Evolutionary conservation across 331 rosid species (phyloP), one percentile per base, ranked within the genome.

Genomic region (Quercus tomentella): DNA sequence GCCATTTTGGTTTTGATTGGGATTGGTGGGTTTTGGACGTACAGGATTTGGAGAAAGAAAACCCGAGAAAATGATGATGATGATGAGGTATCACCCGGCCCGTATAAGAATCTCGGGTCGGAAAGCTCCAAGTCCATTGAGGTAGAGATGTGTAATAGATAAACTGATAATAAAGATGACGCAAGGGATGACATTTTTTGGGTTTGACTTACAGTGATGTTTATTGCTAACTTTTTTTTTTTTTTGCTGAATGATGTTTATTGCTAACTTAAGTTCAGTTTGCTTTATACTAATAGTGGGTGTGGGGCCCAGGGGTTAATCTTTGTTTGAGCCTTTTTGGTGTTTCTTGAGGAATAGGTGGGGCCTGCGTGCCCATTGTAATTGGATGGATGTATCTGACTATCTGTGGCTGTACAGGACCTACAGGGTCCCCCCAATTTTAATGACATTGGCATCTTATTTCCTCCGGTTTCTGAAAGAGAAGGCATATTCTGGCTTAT

Each of bases 91-190:
- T 87, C 86, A 22, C 90, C 99, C 78, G 97, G 97, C 83, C 90
- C 94, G 83, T 95, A 95, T 81, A 90, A 86, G 86, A 89, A 90
- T 89, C 93, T 93, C 14, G 91, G 85, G 4, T 85, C 96, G 1
- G 94, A 89, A 0, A 90, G 99, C 73, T 95, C 91, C 82, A 88
- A 87, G 76, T 83, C 89, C 9, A 83, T 93, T 49, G 55, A 49
- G 55, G 2, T 49, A 0, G 98, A 95, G 67, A 90, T 93, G 93
- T 49, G 76, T 20, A 63, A 26, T 37, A 55, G 66, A 10, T 67
- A 56, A 43, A 30, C 6, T 25, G 2, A 5, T 30, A 7, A 3
- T 54, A 35, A 25, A 14, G 81, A 67, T 91, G 97, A 92, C 90
- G 97, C 6, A 87, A 43, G 86, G 86, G 87, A 78, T 92, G 98